Percentiles rank a stretch among this genome's conserved stretches.
phyloP scores from a whole-genome alignment of 768 basidiomycete species.

The Rhodotorula sphaerocarpa region DNA sequence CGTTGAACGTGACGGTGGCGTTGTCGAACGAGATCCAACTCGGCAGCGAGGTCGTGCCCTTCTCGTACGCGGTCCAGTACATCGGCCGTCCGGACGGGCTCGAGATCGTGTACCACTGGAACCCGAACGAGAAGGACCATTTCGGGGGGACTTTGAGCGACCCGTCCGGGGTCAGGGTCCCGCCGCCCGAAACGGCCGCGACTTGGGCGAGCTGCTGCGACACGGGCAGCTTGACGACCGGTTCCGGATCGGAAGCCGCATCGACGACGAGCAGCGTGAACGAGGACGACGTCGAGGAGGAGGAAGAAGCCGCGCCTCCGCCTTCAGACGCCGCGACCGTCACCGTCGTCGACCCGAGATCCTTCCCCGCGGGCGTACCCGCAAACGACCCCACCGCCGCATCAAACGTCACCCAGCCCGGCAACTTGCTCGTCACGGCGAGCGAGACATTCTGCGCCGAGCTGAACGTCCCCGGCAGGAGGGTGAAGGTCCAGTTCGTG shows the following conservation, averaged over 20 bases:
- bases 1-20: slow-evolving; percentile 63
- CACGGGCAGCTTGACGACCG: slow-evolving; percentile 41
- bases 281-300: slow-evolving; percentile 49
- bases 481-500: slow-evolving; percentile 60
- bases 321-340: slow-evolving; percentile 52
- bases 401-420: slow-evolving; percentile 72
- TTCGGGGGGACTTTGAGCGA: slow-evolving; percentile 62
- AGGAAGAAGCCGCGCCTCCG: slow-evolving; percentile 33
- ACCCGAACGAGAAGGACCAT: slow-evolving; percentile 88
- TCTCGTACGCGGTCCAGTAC: slow-evolving; percentile 58
- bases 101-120: slow-evolving; percentile 58
- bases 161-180: slow-evolving; percentile 39
- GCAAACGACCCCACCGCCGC: slow-evolving; percentile 53
- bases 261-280: slow-evolving; percentile 49
- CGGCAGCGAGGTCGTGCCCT: slow-evolving; percentile 64
- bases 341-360: slow-evolving; percentile 59
- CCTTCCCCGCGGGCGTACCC: slow-evolving; percentile 58
- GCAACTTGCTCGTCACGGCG: slow-evolving; percentile 48
- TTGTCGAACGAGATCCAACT: slow-evolving; percentile 67
- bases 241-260: slow-evolving; percentile 53
- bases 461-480: slow-evolving; percentile 59
- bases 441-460: slow-evolving; percentile 41
- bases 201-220: slow-evolving; percentile 45
- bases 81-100: slow-evolving; percentile 47
- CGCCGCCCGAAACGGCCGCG: slow-evolving; percentile 29